These are phyloP conservation scores for Geotrichum carabidarum DNA, from an alignment of 1,139 yeast species.

Conservation along the genomic window DNA sequence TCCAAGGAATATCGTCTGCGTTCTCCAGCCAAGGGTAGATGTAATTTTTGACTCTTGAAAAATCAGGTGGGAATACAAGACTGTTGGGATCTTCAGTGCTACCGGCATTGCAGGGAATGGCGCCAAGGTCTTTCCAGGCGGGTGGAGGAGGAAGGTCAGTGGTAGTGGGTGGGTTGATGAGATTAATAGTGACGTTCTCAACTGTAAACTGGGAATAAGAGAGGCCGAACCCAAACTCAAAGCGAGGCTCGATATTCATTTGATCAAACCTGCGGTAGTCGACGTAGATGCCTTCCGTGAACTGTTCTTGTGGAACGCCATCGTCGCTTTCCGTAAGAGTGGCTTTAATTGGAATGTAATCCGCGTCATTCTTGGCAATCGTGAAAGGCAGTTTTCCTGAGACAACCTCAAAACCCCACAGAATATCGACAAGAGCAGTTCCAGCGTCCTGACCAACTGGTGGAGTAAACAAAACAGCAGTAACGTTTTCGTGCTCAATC, in stretches of 20 bases:
- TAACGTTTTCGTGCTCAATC: conserved; percentile 55
- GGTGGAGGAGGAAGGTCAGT: conserved; percentile 50
- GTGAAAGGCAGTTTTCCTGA: conserved; percentile 62
- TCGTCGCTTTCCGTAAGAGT: conserved; percentile 27
- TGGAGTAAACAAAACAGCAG: conserved; percentile 52
- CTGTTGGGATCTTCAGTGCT: conserved; percentile 47
- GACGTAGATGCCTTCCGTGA: conserved; percentile 38
- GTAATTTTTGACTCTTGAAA: conserved; percentile 24
- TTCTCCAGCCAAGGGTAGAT: conserved; percentile 33
- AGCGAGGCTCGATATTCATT: conserved; percentile 52
- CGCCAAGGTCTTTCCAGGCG: conserved; percentile 1
- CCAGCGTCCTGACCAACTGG: conserved; percentile 57
- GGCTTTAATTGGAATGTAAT: conserved; percentile 49
- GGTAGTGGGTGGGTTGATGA: conserved; percentile 43
- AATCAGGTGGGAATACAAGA: conserved; percentile 46
- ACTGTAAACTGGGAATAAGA: conserved; percentile 51
- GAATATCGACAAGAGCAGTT: conserved; percentile 44
- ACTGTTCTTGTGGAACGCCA: conserved; percentile 42
- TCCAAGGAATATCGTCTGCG: conserved; percentile 21
- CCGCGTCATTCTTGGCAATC: conserved; percentile 51
- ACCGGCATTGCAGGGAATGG: conserved; percentile 4
- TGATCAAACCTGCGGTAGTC: conserved; percentile 56
- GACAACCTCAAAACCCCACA: conserved; percentile 58
- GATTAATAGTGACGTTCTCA: conserved; percentile 35
- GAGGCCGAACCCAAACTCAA: conserved; percentile 58